A percentile compares a stretch with the other conserved stretches of the same genome.
Conservation (phyloP, 345 rosid species). For the Murraya koenigii region DNA sequence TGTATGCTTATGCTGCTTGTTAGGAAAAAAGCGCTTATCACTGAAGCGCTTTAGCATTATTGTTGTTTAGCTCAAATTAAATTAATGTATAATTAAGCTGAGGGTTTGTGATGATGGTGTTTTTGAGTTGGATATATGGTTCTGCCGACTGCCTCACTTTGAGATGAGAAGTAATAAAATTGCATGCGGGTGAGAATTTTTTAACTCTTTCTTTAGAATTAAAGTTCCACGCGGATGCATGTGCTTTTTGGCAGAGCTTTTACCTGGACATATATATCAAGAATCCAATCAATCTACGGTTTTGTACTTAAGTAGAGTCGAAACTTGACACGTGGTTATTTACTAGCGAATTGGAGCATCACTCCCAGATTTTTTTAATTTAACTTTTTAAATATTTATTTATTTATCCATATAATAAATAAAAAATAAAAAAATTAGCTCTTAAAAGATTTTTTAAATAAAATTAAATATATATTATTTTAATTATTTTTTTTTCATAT, state of each 20-base stretch:
- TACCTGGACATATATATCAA: background rate
- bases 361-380: too few relatives aligned
- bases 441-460: too few relatives aligned
- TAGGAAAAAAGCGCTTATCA: background rate
- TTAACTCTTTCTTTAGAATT: background rate
- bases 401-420: too few relatives aligned
- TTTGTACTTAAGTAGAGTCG: background rate
- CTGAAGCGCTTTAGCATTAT: background rate
- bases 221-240: constrained; percentile 5
- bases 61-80: background rate
- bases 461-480: too few relatives aligned
- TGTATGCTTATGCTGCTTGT: background rate
- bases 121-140: background rate
- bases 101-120: background rate
- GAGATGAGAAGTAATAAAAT: background rate
- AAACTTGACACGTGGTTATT: background rate
- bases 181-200: constrained; percentile 2
- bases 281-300: background rate
- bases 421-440: too few relatives aligned
- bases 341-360: background rate
- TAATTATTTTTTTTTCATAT: too few relatives aligned
- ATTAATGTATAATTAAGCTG: background rate
- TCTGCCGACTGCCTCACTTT: background rate
- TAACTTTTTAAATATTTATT: too few relatives aligned
- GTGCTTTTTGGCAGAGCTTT: background rate